Conservation (phyloP, 2,329 filamentous ascomycete genomes). For the Ciborinia camelliae region DNA sequence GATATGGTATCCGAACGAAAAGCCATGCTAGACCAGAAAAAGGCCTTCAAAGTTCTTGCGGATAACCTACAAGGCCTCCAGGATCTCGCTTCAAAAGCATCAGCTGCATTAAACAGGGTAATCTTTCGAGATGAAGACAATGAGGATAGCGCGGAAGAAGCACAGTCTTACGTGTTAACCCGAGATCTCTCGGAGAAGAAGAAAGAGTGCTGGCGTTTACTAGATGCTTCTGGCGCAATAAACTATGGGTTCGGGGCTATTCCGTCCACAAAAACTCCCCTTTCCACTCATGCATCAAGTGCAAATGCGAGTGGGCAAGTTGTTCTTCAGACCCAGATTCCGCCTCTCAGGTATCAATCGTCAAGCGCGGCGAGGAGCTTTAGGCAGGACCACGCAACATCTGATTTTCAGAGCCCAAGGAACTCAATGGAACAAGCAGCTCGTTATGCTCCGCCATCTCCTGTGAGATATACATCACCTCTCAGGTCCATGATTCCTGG, state of each 20-base stretch:
- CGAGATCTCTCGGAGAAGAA: constrained; percentile 30
- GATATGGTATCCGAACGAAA: constrained; percentile 30
- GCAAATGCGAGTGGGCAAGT: constrained; percentile 32
- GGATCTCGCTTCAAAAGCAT: constrained; percentile 13
- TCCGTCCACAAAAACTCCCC: constrained; percentile 15
- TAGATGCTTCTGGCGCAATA: constrained; percentile 34
- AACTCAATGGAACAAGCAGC: background rate
- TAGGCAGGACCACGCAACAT: constrained; percentile 7
- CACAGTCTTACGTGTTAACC: constrained; percentile 24
- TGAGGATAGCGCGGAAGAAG: constrained; percentile 29
- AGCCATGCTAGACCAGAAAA: constrained; percentile 28
- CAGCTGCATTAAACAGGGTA: background rate
- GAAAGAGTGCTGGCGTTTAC: constrained; percentile 27
- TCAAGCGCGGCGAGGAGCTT: background rate
- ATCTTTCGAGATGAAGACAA: constrained; percentile 24
- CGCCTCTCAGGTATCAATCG: background rate
- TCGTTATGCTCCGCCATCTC: constrained; percentile 5
- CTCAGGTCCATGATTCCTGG: background rate
- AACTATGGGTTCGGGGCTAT: constrained; percentile 32
- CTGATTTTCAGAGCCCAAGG: background rate
- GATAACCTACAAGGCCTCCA: background rate
- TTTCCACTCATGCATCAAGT: constrained; percentile 25
- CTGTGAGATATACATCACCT: constrained; percentile 6
- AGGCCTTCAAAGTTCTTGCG: constrained; percentile 6
- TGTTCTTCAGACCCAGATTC: constrained; percentile 32